phyloP scores from a whole-genome alignment of 805 yeast genomes.

The Wickerhamomyces chaumierensis region DNA sequence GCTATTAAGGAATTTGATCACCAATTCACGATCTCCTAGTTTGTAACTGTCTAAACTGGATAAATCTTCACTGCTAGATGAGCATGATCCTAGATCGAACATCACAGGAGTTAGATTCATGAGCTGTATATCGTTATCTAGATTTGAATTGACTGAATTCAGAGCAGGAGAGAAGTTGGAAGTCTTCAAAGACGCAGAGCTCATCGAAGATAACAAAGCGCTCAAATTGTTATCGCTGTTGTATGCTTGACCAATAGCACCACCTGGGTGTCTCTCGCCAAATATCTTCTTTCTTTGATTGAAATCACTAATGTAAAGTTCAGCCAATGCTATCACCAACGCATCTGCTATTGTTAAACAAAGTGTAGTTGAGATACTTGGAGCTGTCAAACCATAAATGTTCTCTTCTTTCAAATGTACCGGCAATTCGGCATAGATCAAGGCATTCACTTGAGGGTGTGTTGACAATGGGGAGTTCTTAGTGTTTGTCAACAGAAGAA shows the following conservation, averaged over 20 bases:
- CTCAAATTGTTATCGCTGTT: slow-evolving; percentile 15
- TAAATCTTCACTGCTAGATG: background rate
- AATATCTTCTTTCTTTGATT: slow-evolving; percentile 43
- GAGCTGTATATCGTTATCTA: slow-evolving; percentile 2
- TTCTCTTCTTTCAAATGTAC: slow-evolving; percentile 40
- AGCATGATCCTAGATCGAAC: slow-evolving; percentile 9
- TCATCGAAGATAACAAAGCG: slow-evolving; percentile 6
- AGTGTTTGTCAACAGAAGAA: slow-evolving; percentile 53
- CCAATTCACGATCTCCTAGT: slow-evolving; percentile 9
- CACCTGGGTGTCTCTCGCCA: slow-evolving; percentile 80
- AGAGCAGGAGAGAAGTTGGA: slow-evolving; percentile 6
- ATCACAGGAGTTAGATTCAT: slow-evolving; percentile 6
- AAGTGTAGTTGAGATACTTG: slow-evolving; percentile 75
- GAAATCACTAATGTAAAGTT: slow-evolving; percentile 48
- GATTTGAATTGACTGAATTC: slow-evolving; percentile 2
- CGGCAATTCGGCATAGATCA: slow-evolving; percentile 57
- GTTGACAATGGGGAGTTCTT: slow-evolving; percentile 43
- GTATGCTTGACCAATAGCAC: slow-evolving; percentile 63
- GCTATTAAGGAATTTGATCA: slow-evolving; percentile 14
- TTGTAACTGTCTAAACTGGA: slow-evolving; percentile 3
- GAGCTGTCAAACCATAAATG: slow-evolving; percentile 73
- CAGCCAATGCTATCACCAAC: slow-evolving; percentile 60
- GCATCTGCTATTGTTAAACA: slow-evolving; percentile 73
- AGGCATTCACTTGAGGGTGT: slow-evolving; percentile 35
- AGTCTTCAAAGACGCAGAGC: slow-evolving; percentile 3